phyloP scores from a whole-genome alignment of 2,329 filamentous ascomycete genomes.

The Pseudogymnoascus sp. region DNA sequence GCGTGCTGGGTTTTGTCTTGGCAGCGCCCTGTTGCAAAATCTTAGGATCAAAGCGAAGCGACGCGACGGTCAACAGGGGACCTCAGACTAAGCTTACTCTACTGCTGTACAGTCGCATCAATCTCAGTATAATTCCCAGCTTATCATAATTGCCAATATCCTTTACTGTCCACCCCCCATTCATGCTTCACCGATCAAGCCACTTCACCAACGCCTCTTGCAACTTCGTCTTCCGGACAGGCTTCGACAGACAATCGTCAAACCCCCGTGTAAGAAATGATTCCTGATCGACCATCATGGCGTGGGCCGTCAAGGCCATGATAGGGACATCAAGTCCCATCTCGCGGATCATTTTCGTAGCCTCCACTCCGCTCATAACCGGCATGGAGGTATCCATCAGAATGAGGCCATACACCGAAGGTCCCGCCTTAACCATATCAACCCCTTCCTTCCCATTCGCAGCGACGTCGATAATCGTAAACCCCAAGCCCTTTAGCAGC shows the following conservation, averaged over 20 bases:
- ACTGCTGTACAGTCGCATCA: neutral
- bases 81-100: neutral
- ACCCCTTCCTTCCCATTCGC: constrained; percentile 39
- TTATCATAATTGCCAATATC: neutral
- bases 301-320: constrained; percentile 49
- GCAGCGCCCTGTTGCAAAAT: neutral
- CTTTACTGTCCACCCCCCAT: neutral
- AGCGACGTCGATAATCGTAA: constrained; percentile 35
- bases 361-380: constrained; percentile 47
- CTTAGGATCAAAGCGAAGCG: neutral
- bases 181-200: neutral
- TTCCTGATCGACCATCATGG: constrained; percentile 47
- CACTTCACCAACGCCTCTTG: neutral
- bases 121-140: neutral
- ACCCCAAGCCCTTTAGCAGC: constrained; percentile 34
- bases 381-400: constrained; percentile 57
- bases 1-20: neutral
- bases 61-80: neutral
- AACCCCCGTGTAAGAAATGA: constrained; percentile 37
- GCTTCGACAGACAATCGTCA: neutral
- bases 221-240: neutral
- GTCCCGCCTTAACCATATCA: constrained; percentile 34
- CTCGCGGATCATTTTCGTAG: constrained; percentile 42
- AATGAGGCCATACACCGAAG: constrained; percentile 39
- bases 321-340: constrained; percentile 37